phyloP scores from a whole-genome alignment of 768 basidiomycete genomes.

The Rhizopogon salebrosus region DNA sequence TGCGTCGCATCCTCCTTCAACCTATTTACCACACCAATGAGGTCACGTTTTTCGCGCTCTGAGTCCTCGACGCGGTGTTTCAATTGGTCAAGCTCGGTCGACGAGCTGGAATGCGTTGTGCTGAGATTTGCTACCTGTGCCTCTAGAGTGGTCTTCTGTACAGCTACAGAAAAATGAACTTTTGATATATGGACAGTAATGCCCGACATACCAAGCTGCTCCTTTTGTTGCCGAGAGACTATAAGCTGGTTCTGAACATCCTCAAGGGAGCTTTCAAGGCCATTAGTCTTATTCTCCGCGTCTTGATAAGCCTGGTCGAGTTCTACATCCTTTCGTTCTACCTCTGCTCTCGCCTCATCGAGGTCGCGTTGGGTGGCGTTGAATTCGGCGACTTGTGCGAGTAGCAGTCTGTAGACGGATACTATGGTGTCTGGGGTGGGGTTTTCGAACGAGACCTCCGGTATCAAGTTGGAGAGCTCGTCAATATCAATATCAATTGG shows the following conservation, averaged over 20 bases:
- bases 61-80: constrained; percentile 63
- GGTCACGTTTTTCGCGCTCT: constrained; percentile 88
- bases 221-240: constrained; percentile 55
- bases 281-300: constrained; percentile 54
- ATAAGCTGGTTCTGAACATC: constrained; percentile 50
- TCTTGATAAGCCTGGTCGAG: constrained; percentile 83
- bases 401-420: constrained; percentile 55
- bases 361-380: constrained; percentile 56
- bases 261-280: constrained; percentile 51
- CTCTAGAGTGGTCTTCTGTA: constrained; percentile 44
- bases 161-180: constrained; percentile 29
- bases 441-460: constrained; percentile 50
- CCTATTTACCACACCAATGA: constrained; percentile 77
- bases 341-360: constrained; percentile 65
- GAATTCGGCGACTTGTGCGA: constrained; percentile 50
- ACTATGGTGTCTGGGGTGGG: constrained; percentile 58
- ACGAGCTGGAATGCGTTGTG: constrained; percentile 56
- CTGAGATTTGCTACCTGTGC: constrained; percentile 52
- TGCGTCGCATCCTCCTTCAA: constrained; percentile 71
- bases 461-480: constrained; percentile 52
- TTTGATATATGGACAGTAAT: not conserved
- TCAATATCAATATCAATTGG: constrained; percentile 69
- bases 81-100: constrained; percentile 53
- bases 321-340: constrained; percentile 73
- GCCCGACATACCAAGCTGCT: constrained; percentile 49